Percentiles rank a stretch among this genome's conserved stretches.
These are phyloP conservation scores for Juglanconis sp. DNA, from an alignment of 2,329 filamentous ascomycete genomes.

Conservation along the genomic window DNA sequence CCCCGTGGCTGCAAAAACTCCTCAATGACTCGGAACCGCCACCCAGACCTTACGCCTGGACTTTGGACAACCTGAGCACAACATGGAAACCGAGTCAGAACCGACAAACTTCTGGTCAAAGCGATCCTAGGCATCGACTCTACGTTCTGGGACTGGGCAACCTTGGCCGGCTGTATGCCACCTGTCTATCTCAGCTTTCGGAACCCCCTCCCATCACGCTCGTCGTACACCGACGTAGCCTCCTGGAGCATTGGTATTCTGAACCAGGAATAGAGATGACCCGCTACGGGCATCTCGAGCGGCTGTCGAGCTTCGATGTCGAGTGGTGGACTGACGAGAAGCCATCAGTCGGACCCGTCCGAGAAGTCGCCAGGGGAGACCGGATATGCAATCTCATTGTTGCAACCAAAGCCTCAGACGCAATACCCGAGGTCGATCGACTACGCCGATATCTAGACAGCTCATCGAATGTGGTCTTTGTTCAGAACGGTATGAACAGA, in stretches of 20 bases:
- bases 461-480: conserved; percentile 72
- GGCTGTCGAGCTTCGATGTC: conserved; percentile 40
- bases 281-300: conserved; percentile 30
- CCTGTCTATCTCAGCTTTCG: conserved; percentile 59
- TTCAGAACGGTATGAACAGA: conserved; percentile 84
- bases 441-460: conserved; percentile 61
- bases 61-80: conserved; percentile 16
- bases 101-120: conserved; percentile 17
- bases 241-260: conserved; percentile 46
- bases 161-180: conserved; percentile 75
- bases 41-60: conserved; percentile 22
- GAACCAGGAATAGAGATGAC: conserved; percentile 43
- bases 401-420: conserved; percentile 69
- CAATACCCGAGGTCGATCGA: conserved; percentile 56
- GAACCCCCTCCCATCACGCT: conserved; percentile 72
- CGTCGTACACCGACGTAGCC: conserved; percentile 63
- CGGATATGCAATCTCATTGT: conserved; percentile 72
- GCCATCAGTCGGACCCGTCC: conserved; percentile 33
- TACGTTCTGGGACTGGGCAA: conserved; percentile 80
- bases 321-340: conserved; percentile 53
- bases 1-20: conserved; percentile 19
- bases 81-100: conserved; percentile 2
- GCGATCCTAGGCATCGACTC: conserved; percentile 45
- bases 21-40: conserved; percentile 14
- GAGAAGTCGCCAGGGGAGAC: conserved; percentile 37